Base-by-base conservation (phyloP, 2,329 filamentous ascomycete genomes). In the Teratosphaeria pseudoeucalypti region DNA sequence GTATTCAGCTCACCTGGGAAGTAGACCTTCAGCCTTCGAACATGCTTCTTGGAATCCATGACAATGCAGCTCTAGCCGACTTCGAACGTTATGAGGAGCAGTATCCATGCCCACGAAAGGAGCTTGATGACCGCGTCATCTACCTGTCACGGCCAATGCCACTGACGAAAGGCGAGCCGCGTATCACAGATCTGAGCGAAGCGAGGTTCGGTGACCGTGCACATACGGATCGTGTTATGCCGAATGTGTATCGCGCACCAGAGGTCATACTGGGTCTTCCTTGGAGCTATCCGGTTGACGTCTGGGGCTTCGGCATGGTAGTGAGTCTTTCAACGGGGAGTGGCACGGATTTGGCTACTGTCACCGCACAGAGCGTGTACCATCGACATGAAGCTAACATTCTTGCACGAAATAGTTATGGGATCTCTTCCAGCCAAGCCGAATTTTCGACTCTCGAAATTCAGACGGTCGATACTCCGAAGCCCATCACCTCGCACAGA, bases 271-370 rank as follows among this genome's bases (percentile, higher is more conserved):
- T 76, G 6, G 67, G 67, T 9, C 68, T 70, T 16, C 58, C 64
- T 7, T 76, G 74, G 74, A 65, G 66, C 32, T 74, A 71, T 61
- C 62, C 66, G 6, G 65, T 71, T 5, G 75, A 77, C 61, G 70
- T 75, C 2, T 77, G 73, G 73, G 70, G 70, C 37, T 66, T 75
- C n/a, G 75, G 69, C 11, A 66, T 67, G 59, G 68, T 72, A 65
- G 71, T 75, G 64, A 65, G 70, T 68, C 23, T 43, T 12, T 43
- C 37, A 39, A 37, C 34, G 14, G 6, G 54, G 29, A 23, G 9
- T 32, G 37, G 9, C 11, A 43, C 47, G 19, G 19, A 32, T 32
- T 29, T 14, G 32, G 52, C 52, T 54, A 7, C 52, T 19, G 14
- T 4, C 14, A 4, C 23, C 23, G 43, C 9, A 11, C n/a, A 19